Percentiles rank a stretch among this genome's conserved stretches.
Evolutionary conservation across 108 stramenopile species (phyloP).

Genomic region (Cyclostephanos tholiformis): DNA sequence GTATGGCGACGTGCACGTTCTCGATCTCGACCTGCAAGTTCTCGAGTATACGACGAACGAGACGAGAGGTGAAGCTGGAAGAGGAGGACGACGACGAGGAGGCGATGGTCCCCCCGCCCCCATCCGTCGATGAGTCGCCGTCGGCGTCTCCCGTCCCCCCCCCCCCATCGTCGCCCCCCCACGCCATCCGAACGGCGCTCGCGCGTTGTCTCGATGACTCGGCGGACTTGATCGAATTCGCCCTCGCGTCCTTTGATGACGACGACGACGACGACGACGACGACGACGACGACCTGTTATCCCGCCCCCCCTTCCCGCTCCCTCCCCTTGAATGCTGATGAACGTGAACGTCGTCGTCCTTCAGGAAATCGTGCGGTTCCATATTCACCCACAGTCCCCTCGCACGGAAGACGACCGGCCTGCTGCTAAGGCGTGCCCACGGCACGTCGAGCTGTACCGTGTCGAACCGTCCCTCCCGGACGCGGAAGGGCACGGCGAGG

Average conservation of each 20-base stretch:
- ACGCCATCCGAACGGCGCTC: conserved; percentile 55
- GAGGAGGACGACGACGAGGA: conserved; percentile 46
- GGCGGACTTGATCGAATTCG: conserved; percentile 43
- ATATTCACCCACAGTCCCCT: conserved; percentile 64
- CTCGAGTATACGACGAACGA: conserved; percentile 81
- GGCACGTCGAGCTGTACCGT: conserved; percentile 82
- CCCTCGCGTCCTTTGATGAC: conserved; percentile 33
- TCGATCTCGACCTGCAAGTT: conserved; percentile 84
- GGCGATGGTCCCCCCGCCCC: neutral
- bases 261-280: conserved; percentile 9
- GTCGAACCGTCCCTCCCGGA: conserved; percentile 64
- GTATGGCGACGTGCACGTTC: conserved; percentile 69
- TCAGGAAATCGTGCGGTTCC: conserved; percentile 61
- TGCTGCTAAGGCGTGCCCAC: conserved; percentile 74
- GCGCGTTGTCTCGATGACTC: conserved; percentile 60
- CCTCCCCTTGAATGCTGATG: neutral
- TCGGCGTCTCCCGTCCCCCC: neutral
- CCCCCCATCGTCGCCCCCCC: conserved; percentile 32
- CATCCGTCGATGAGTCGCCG: neutral
- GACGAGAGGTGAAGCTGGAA: conserved; percentile 59
- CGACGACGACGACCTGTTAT: neutral
- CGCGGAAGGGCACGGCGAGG: conserved; percentile 70
- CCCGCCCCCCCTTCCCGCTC: neutral
- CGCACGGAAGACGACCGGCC: conserved; percentile 73
- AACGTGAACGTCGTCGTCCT: conserved; percentile 16